Evolutionary conservation across 139 green algal species (phyloP).

Genomic region (Tetraselmis chui): DNA sequence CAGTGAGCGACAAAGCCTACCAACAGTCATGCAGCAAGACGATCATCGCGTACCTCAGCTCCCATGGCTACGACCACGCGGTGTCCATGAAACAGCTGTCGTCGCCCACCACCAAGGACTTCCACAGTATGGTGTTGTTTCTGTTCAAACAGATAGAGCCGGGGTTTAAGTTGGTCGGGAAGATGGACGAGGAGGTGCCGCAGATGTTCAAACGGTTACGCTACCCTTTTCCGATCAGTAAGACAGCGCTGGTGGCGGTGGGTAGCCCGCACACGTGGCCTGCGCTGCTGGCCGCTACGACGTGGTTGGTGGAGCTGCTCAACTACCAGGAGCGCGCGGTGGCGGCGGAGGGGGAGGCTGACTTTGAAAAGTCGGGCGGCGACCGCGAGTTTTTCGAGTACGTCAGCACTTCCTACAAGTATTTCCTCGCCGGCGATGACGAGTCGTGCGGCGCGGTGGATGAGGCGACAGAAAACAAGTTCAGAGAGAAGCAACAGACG

Average conservation of each 20-base stretch:
- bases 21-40: slow-evolving; percentile 55
- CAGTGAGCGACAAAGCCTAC: slow-evolving; percentile 68
- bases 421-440: slow-evolving; percentile 76
- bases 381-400: slow-evolving; percentile 66
- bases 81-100: slow-evolving; percentile 73
- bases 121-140: slow-evolving; percentile 80
- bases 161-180: slow-evolving; percentile 60
- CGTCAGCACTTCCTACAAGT: slow-evolving; percentile 51
- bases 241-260: slow-evolving; percentile 80
- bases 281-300: slow-evolving; percentile 70
- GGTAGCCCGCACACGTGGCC: slow-evolving; percentile 91
- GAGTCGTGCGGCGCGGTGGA: slow-evolving; percentile 49
- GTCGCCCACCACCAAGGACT: slow-evolving; percentile 86
- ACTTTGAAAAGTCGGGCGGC: slow-evolving; percentile 15
- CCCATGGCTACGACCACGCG: slow-evolving; percentile 68
- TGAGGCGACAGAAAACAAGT: slow-evolving; percentile 42
- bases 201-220: slow-evolving; percentile 84
- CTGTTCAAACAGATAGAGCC: slow-evolving; percentile 74
- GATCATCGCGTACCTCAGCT: slow-evolving; percentile 76
- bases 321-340: slow-evolving; percentile 73
- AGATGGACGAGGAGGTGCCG: slow-evolving; percentile 82
- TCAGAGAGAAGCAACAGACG: slow-evolving; percentile 28
- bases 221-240: slow-evolving; percentile 89
- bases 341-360: neutral
- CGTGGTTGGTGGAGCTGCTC: slow-evolving; percentile 88